phyloP scores from a whole-genome alignment of 768 basidiomycete genomes.

The Lentinula lateritia region DNA sequence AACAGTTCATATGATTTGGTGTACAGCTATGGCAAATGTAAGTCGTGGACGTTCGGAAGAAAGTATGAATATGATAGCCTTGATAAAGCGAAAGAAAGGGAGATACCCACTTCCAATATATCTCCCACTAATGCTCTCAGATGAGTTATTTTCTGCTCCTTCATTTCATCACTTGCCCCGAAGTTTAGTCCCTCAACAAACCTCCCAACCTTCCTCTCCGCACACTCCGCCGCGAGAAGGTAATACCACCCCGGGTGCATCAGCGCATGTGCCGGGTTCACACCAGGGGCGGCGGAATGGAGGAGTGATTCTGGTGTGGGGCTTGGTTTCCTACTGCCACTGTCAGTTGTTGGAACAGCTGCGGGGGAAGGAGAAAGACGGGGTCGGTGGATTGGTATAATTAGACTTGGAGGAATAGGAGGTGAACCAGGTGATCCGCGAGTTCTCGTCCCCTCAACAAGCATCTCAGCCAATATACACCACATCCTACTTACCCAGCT shows the following conservation, averaged over 20 bases:
- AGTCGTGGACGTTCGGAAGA: too few relatives aligned
- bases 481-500: constrained; percentile 89
- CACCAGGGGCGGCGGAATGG: constrained; percentile 31
- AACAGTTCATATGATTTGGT: constrained; percentile 93
- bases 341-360: constrained; percentile 4
- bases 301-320: neutral
- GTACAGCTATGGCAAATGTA: constrained; percentile 54
- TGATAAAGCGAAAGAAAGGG: neutral
- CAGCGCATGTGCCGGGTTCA: constrained; percentile 77
- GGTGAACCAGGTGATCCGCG: neutral
- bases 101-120: neutral
- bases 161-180: constrained; percentile 38
- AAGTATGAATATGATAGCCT: too few relatives aligned
- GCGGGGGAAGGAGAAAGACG: constrained; percentile 20
- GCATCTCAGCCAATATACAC: constrained; percentile 67
- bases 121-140: neutral
- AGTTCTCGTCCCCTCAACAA: constrained; percentile 68
- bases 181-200: constrained; percentile 55
- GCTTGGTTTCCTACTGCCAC: neutral
- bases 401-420: constrained; percentile 36
- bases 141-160: neutral
- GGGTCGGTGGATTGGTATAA: constrained; percentile 56
- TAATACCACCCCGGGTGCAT: constrained; percentile 94
- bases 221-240: constrained; percentile 82
- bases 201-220: constrained; percentile 65